These are phyloP conservation scores for Raffaelea ambrosiae DNA, from an alignment of 2,329 filamentous ascomycete genomes.

Conservation along the genomic window DNA sequence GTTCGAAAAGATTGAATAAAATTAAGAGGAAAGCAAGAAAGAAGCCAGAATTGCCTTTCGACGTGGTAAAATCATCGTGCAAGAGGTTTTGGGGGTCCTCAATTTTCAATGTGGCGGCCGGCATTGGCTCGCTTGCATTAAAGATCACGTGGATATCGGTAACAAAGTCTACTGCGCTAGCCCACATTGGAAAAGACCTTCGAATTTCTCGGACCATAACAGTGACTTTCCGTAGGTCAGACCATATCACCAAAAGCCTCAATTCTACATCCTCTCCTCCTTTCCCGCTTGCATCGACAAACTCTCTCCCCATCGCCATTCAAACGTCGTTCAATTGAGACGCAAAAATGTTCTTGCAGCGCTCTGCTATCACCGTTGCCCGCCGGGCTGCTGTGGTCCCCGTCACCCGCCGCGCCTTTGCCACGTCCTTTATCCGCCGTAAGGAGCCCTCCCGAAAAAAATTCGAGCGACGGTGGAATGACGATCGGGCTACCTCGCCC, in stretches of 20 bases:
- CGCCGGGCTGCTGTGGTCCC: conserved; percentile 49
- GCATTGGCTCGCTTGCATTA: conserved; percentile 6
- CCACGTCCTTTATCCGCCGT: conserved; percentile 54
- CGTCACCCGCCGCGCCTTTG: conserved; percentile 49
- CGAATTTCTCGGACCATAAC: conserved; percentile 12
- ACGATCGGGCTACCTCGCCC: too few species aligned
- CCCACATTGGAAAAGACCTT: conserved; percentile 9
- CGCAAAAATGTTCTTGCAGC: conserved; percentile 54
- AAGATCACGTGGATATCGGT: conserved; percentile 3
- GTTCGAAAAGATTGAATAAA: too few species aligned
- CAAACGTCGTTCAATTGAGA: conserved; percentile 8
- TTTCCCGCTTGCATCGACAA: not conserved
- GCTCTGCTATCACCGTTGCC: conserved; percentile 51
- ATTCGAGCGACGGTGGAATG: too few species aligned
- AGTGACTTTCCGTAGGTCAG: conserved; percentile 12
- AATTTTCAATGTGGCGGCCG: not conserved
- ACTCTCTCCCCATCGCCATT: not conserved
- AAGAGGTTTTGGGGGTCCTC: not conserved
- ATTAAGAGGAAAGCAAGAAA: too few species aligned
- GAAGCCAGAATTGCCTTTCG: too few species aligned
- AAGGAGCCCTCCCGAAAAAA: conserved; percentile 22
- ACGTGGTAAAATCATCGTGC: too few species aligned
- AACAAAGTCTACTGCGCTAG: not conserved
- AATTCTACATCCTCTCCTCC: conserved; percentile 7
- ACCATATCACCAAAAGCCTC: conserved; percentile 15